Base-by-base conservation (phyloP, 192 early-diverging fungal genomes). In the Paraglomus brasilianum region DNA sequence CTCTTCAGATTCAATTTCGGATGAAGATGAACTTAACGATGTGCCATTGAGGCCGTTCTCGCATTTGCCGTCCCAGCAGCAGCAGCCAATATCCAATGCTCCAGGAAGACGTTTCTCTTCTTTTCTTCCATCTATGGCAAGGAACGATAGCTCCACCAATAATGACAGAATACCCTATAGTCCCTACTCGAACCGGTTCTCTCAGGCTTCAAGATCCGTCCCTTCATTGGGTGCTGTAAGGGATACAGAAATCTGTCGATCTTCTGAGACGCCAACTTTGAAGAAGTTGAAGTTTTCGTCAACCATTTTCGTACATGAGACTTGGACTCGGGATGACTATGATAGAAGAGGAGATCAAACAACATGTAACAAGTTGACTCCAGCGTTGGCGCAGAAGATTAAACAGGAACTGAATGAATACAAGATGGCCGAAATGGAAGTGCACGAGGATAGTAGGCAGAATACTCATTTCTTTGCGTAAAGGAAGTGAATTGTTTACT, bases 341-440 rank as follows among this genome's bases (percentile, higher is more conserved):
- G 94, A 97, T 73, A 84, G 95, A n/a, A 85, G 87, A 48, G 93
- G 91, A 53, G 90, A 94, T 77, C 76, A 83, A 3, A 85, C 92
- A 49, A 95, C 93, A 13, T 93, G 92, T 66, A 83, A 82, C 57
- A 87, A 90, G 56, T 75, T 98, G 1, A 97, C 95, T 5, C 88
- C 93, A 14, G 79, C 87, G 39, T 81, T 96, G 59, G 93, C 94
- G 44, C 87, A 91, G 66, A 78, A 80, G 69, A 97, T 98, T 76
- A 90, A 95, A 53, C 86, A 93, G 74, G 96, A 98, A 74, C 77
- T 98, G 59, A 98, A 98, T 79, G 86, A 92, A 59, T 98, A 89
- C 82, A 98, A 98, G 80, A 81, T 90, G 55, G 80, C 82, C 42
- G 95, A 97, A 72, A 96, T 98, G 95, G 75, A 80, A 17, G 90